Conservation (phyloP, 129 eudicot species). For the Calendula officinalis region DNA sequence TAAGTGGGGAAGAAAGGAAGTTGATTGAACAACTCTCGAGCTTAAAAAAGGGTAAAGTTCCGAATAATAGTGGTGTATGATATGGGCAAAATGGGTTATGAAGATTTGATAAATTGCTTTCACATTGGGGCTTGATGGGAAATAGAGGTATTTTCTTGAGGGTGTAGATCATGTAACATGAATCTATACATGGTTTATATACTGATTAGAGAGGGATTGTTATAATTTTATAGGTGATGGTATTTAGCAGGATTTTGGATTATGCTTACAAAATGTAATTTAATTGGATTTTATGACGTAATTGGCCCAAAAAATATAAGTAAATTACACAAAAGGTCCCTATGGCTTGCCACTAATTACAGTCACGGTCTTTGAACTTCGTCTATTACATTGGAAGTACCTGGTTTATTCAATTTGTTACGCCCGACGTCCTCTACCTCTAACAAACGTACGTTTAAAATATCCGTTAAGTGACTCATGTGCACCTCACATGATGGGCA, state of each 20-base stretch:
- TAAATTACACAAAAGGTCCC: too few relatives aligned
- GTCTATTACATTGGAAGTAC: too few relatives aligned
- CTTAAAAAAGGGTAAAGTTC: constrained; percentile 60
- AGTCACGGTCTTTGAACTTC: too few relatives aligned
- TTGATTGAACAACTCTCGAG: constrained; percentile 67
- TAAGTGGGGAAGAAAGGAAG: constrained; percentile 78
- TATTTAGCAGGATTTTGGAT: constrained; percentile 28
- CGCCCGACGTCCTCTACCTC: too few relatives aligned
- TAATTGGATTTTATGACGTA: too few relatives aligned
- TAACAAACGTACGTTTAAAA: too few relatives aligned
- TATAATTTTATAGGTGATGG: constrained; percentile 12
- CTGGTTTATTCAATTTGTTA: too few relatives aligned
- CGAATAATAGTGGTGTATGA: constrained; percentile 46
- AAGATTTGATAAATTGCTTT: background rate
- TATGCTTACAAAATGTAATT: constrained; percentile 25
- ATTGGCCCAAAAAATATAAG: too few relatives aligned
- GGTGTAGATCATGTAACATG: constrained; percentile 32
- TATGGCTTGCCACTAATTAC: too few relatives aligned
- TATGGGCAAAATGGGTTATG: constrained; percentile 11
- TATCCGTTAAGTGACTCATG: too few relatives aligned
- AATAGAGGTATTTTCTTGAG: background rate
- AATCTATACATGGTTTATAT: constrained; percentile 12
- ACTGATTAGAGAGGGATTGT: constrained; percentile 8
- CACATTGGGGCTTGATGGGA: too few relatives aligned
- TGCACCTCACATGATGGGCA: too few relatives aligned